Evolutionary conservation across 768 basidiomycete species (phyloP), one percentile per base, ranked within the genome.

Genomic region (Leccinum imitatum): DNA sequence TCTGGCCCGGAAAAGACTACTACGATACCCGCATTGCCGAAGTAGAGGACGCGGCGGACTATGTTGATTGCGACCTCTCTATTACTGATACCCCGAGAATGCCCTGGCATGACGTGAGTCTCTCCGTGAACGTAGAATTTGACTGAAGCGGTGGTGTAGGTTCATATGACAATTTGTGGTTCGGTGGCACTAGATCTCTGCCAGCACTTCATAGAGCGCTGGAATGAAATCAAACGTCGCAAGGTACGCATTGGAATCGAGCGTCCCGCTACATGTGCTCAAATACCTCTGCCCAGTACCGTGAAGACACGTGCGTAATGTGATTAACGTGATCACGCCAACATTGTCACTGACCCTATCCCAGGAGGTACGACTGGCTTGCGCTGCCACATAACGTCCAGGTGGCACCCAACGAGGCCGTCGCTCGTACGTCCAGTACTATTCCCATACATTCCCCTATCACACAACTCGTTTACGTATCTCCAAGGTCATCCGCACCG

Each of bases 1-100:
- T 98, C 27, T 98, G 96, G 79, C 92, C 96, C 0, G 96, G 96
- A 4, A 82, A 97, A 73, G 95, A 95, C 69, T 96, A 90, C 76
- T 95, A 97, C 72, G 93, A 98, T 60, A 93, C 93, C 1, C 84
- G 95, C 9, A 78, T 90, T 33, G 79, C 85, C 73, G 94, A 96
- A 69, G 95, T 95, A 77, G 82, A 93, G 69, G 78, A 89, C 10
- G 96, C 98, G 1, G 79, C 83, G 58, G 81, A 92, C 62, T 93
- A 86, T 69, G 83, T 85, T 23, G 87, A 84, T 67, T 91, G 89
- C 60, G 79, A 80, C 0, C 71, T 93, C 15, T 87, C 86, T 33
- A 81, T 86, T 51, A 69, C 87, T 50, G 90, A 93, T 63, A 86
- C 78, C 14, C 78, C 85, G 1, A 79, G 91, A 62, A 93, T 95